phyloP scores from a whole-genome alignment of 805 yeast species.

The Jamesozyma piceae region DNA sequence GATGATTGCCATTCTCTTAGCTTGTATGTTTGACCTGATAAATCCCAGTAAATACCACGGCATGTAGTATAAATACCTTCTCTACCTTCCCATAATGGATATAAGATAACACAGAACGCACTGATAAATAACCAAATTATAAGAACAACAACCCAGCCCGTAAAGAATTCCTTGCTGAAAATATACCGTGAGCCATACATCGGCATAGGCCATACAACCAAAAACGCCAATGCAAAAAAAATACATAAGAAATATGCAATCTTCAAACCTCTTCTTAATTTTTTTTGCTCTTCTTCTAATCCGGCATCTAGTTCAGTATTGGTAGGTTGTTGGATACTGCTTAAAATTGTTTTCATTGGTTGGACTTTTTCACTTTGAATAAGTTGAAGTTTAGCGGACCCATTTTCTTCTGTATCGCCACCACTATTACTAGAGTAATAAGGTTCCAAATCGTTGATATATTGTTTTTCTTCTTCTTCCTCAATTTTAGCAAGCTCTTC shows the following conservation, averaged over 20 bases:
- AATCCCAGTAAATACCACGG: constrained; percentile 82
- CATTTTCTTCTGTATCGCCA: constrained; percentile 3
- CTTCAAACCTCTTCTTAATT: constrained; percentile 49
- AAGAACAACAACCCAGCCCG: constrained; percentile 82
- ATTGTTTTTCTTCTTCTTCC: constrained; percentile 11
- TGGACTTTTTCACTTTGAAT: constrained; percentile 17
- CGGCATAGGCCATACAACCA: constrained; percentile 89
- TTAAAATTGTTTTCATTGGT: constrained; percentile 27
- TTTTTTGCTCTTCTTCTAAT: constrained; percentile 42
- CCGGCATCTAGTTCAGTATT: constrained; percentile 16
- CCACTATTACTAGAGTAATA: constrained; percentile 9
- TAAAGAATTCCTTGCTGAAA: constrained; percentile 67
- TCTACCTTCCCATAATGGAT: constrained; percentile 70
- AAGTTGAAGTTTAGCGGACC: neutral
- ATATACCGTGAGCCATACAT: constrained; percentile 77
- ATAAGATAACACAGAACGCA: constrained; percentile 51
- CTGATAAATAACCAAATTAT: constrained; percentile 74
- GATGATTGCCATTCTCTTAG: constrained; percentile 64
- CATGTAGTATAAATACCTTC: constrained; percentile 51
- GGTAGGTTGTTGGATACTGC: constrained; percentile 23
- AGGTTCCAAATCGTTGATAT: constrained; percentile 6
- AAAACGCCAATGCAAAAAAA: constrained; percentile 49
- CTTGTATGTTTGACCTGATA: constrained; percentile 65
- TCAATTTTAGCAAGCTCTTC: constrained; percentile 40
- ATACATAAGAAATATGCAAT: constrained; percentile 53